Evolutionary conservation across 225 moss, liverwort and hornwort genomes (phyloP), one percentile per base, ranked within the genome.

Genomic region (Lunularia cruciata): DNA sequence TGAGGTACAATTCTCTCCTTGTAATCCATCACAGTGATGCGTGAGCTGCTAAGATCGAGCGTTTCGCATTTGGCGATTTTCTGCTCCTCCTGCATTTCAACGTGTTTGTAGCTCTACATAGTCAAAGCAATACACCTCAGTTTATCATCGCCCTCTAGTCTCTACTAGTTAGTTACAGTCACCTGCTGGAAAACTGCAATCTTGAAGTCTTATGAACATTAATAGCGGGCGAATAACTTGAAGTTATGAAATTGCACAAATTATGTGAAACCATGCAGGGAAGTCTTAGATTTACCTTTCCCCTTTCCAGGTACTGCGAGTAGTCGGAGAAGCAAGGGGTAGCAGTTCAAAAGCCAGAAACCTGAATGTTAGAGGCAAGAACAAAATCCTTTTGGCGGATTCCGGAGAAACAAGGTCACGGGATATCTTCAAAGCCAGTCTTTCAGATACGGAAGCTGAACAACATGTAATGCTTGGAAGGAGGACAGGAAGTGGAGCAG

Each of bases 401-500:
- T 38, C 53, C 60, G 37, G 68, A 67, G 67, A 69, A 56, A 60
- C 49, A 63, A 73, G 75, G 85, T 66, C 68, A 74, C 67, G 68
- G 43, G 28, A 13, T 18, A 55, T 11, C 69, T 68, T 45, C 79
- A 85, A 81, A 79, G 54, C 49, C 57, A 88, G 85, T 81, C 79
- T 88, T 55, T 93, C 92, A 58, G 90, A 90, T 60, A 84, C 88
- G 53, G 93, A 93, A 68, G 73, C 80, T 60, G 90, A 90, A 67
- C 78, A 76, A 20, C 73, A 60, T 58, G 75, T 43, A 43, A 69
- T 33, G 54, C 72, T 60, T 36, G 35, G 53, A 64, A 64, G 63
- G 37, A 70, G 68, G 72, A 39, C 51, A 76, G 59, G 8, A 38
- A 56, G 65, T 47, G 67, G 33, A 68, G 52, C 73, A 72, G 65